A percentile compares a stretch with the other conserved stretches of the same genome.
phyloP scores from a whole-genome alignment of 148 eudicot genomes.

The Polygonum maritimum region DNA sequence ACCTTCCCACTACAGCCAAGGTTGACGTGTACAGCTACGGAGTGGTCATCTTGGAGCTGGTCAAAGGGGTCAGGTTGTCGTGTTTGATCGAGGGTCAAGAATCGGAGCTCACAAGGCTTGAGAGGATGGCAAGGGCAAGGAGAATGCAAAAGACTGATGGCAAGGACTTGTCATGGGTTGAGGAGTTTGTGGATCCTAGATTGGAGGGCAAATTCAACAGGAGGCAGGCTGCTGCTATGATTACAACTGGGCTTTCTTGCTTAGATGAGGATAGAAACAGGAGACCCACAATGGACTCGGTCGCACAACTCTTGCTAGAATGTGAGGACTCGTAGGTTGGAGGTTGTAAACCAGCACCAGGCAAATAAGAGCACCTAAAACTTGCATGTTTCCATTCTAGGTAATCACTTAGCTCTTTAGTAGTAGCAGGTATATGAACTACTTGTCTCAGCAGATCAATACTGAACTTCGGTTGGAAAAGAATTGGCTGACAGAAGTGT shows the following conservation, averaged over 20 bases:
- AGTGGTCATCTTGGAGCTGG: constrained; percentile 53
- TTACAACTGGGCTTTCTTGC: constrained; percentile 34
- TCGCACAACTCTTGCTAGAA: constrained; percentile 31
- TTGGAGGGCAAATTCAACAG: constrained; percentile 32
- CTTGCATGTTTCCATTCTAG: no score
- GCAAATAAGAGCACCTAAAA: no score
- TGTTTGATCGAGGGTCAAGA: constrained; percentile 23
- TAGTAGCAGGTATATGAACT: no score
- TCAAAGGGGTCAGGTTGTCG: constrained; percentile 49
- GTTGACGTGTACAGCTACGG: constrained; percentile 63
- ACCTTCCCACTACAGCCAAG: constrained; percentile 59
- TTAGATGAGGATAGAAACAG: constrained; percentile 40
- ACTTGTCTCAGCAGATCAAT: no score
- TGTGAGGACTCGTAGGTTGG: constrained; percentile 25
- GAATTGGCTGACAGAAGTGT: no score
- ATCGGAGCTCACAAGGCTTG: constrained; percentile 7
- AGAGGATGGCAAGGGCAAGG: constrained; percentile 21
- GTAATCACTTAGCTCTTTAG: no score
- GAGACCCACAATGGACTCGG: constrained; percentile 52
- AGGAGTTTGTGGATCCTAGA: constrained; percentile 35
- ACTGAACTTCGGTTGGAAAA: no score
- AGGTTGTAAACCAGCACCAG: no score
- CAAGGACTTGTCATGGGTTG: constrained; percentile 29
- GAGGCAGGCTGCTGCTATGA: constrained; percentile 34
- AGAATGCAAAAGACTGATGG: constrained; percentile 10